Conservation (phyloP, 257 asterid genomes). For the Lithospermum erythrorhizon region DNA sequence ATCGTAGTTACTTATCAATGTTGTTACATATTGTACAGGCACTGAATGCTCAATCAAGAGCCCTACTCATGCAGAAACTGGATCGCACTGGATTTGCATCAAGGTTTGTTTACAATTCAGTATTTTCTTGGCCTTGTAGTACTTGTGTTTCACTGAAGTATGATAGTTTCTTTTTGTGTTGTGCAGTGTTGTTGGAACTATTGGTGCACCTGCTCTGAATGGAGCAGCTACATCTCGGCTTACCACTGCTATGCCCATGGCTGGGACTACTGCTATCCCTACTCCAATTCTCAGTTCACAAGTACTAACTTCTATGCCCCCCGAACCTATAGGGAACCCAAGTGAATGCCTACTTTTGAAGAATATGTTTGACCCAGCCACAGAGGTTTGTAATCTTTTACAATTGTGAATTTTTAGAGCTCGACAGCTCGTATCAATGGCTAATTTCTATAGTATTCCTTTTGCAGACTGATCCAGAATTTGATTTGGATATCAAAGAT, state of each 20-base stretch:
- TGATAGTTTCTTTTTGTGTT: conserved; percentile 4
- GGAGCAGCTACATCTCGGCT: conserved; percentile 59
- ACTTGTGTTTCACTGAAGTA: background rate
- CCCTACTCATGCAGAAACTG: conserved; percentile 85
- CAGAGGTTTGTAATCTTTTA: conserved; percentile 53
- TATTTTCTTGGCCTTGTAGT: background rate
- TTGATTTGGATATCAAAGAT: conserved; percentile 82
- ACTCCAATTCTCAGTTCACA: conserved; percentile 43
- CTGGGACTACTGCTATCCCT: conserved; percentile 41
- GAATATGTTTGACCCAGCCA: conserved; percentile 93
- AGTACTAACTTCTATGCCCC: conserved; percentile 40
- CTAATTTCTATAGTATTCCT: conserved; percentile 2
- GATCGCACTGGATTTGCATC: conserved; percentile 90
- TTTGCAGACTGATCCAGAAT: conserved; percentile 78
- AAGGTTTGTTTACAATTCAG: conserved; percentile 31
- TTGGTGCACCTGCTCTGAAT: conserved; percentile 57
- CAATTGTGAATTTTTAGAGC: background rate
- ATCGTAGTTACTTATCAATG: background rate
- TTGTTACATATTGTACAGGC: conserved; percentile 34
- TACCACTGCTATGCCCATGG: conserved; percentile 53
- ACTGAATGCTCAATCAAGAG: conserved; percentile 94
- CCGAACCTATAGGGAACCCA: conserved; percentile 89
- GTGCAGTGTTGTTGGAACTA: conserved; percentile 54
- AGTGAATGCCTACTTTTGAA: conserved; percentile 89
- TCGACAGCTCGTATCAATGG: background rate